Percentiles rank a stretch among this genome's conserved stretches.
Conservation (phyloP, 2,329 filamentous ascomycete genomes). For the Dothideomycetidae sp. region DNA sequence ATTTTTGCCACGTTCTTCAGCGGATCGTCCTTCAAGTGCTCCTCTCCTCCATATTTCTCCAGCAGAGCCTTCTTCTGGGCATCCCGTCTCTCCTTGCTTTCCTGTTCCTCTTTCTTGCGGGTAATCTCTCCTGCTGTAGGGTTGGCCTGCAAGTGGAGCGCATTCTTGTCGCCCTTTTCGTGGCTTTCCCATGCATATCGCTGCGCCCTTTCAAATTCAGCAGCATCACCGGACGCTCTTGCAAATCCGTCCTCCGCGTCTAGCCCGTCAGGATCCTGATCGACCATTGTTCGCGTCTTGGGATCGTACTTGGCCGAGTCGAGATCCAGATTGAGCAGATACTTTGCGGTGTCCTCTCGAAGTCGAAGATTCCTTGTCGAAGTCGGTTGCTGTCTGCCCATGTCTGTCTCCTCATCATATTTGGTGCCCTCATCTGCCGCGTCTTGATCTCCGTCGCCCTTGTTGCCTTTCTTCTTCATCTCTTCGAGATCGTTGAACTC, state of each 20-base stretch:
- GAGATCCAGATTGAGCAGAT: conserved; percentile 83
- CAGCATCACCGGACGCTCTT: conserved; percentile 75
- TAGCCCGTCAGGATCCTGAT: conserved; percentile 61
- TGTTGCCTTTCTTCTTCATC: conserved; percentile 40
- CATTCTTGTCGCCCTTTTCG: conserved; percentile 63
- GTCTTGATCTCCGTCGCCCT: conserved; percentile 29
- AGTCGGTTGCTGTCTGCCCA: conserved; percentile 85
- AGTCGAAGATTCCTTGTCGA: conserved; percentile 81
- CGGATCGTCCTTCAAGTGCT: conserved; percentile 40
- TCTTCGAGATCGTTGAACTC: conserved; percentile 80
- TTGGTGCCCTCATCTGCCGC: conserved; percentile 42
- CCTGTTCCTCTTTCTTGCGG: conserved; percentile 65
- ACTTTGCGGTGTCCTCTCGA: conserved; percentile 94
- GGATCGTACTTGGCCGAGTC: conserved; percentile 97
- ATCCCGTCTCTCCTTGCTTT: conserved; percentile 52
- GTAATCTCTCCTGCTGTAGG: conserved; percentile 81
- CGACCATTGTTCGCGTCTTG: conserved; percentile 83
- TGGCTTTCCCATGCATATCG: conserved; percentile 91
- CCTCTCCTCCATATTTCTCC: conserved; percentile 68
- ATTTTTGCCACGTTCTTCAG: conserved; percentile 50
- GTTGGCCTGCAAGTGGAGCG: conserved; percentile 85
- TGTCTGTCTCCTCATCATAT: conserved; percentile 91
- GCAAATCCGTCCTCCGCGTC: conserved; percentile 90
- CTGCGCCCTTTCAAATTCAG: conserved; percentile 81
- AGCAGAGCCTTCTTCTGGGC: conserved; percentile 55